Percentiles rank a stretch among this genome's conserved stretches.
Evolutionary conservation across 192 early-diverging fungal genomes (phyloP).

Genomic region (Podila clonocystis): DNA sequence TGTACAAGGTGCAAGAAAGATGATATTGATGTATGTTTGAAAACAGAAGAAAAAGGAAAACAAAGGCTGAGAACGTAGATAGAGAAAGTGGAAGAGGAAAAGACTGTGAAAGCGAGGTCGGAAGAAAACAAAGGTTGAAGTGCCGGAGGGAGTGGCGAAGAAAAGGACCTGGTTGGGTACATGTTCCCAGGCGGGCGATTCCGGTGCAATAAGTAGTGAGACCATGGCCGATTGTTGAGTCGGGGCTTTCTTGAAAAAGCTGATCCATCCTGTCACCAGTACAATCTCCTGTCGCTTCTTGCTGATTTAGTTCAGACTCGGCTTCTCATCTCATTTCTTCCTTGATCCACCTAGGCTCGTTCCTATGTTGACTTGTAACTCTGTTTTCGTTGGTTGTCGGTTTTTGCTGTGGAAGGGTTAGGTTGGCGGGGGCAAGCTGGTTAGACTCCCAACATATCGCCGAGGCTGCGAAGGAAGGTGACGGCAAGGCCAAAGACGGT

Average conservation of each 20-base stretch:
- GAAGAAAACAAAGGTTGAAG: too few species aligned
- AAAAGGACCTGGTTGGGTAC: too few species aligned
- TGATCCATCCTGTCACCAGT: too few species aligned
- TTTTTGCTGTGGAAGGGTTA: neutral
- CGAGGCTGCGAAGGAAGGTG: conserved; percentile 66
- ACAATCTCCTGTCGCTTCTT: too few species aligned
- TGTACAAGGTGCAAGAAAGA: conserved; percentile 1
- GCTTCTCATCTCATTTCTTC: neutral
- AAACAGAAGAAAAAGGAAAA: neutral
- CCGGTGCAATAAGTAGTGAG: too few species aligned
- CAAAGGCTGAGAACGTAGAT: neutral
- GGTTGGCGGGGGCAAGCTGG: neutral
- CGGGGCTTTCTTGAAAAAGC: too few species aligned
- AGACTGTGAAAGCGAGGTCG: too few species aligned
- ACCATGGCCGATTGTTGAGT: too few species aligned
- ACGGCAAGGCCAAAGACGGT: conserved; percentile 65
- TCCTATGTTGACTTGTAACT: neutral
- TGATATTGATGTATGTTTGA: neutral
- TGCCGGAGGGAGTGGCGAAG: too few species aligned
- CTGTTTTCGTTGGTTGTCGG: neutral
- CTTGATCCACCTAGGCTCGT: neutral
- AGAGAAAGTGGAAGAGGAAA: neutral
- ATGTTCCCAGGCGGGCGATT: too few species aligned
- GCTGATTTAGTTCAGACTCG: too few species aligned
- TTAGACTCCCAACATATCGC: conserved; percentile 65